phyloP scores from a whole-genome alignment of 2,329 filamentous ascomycete genomes.

The Curvularia verruculosa region DNA sequence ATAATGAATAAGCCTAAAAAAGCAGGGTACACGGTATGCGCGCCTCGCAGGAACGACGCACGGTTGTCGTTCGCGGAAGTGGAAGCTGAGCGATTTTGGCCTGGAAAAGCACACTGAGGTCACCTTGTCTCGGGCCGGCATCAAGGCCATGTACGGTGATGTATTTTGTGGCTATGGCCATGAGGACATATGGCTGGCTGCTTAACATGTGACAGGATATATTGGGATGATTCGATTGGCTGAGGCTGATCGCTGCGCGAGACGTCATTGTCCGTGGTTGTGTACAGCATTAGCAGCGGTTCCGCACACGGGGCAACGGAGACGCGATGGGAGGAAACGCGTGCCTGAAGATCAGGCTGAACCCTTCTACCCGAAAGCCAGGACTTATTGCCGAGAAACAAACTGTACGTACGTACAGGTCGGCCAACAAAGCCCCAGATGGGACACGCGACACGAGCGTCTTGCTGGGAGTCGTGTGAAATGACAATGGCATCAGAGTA shows the following conservation, averaged over 20 bases:
- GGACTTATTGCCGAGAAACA: not conserved
- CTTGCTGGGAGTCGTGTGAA: conserved; percentile 3
- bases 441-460: conserved; percentile 15
- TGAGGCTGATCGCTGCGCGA: conserved; percentile 4
- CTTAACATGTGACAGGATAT: conserved; percentile 9
- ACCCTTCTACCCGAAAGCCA: not conserved
- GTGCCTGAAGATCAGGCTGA: conserved; percentile 21
- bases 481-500: conserved; percentile 13
- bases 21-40: conserved; percentile 5
- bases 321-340: conserved; percentile 5
- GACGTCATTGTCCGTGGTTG: conserved; percentile 18
- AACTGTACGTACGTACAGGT: not conserved
- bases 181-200: not conserved
- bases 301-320: conserved; percentile 18
- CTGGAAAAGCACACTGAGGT: conserved; percentile 15
- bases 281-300: conserved; percentile 8
- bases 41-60: conserved; percentile 13
- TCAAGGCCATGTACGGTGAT: conserved; percentile 12
- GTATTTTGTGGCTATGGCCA: not conserved
- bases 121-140: conserved; percentile 6
- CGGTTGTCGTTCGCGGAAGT: conserved; percentile 4
- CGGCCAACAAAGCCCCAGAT: not conserved
- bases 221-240: conserved; percentile 10
- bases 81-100: conserved; percentile 2
- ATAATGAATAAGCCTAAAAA: conserved; percentile 9